A percentile compares a stretch with the other conserved stretches of the same genome.
phyloP scores from a whole-genome alignment of 129 eudicot species.

The Saussurea involucrata region DNA sequence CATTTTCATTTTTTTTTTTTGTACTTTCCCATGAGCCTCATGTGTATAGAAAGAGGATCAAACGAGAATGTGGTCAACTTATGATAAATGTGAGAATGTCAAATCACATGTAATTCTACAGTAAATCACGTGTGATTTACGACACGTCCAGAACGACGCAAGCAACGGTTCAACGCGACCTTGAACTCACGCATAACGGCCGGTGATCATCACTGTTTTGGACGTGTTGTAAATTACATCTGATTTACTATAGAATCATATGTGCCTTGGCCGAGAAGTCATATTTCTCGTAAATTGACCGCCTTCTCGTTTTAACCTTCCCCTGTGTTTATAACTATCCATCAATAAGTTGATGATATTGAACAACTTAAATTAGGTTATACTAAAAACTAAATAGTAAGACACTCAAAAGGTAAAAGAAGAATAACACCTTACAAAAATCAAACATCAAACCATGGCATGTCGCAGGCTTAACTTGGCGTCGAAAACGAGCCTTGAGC shows the following conservation, averaged over 20 bases:
- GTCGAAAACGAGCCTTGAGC: neutral
- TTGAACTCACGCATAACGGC: too few relatives aligned
- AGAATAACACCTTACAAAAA: neutral
- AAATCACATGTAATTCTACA: neutral
- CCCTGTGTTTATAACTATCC: neutral
- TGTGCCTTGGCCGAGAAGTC: neutral
- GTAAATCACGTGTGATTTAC: too few relatives aligned
- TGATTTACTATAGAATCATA: neutral
- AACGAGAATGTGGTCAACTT: neutral
- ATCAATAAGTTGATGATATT: neutral
- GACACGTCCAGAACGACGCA: neutral
- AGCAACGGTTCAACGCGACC: neutral
- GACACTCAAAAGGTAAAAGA: neutral
- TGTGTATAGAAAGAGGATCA: too few relatives aligned
- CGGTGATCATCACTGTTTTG: too few relatives aligned
- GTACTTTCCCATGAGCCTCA: too few relatives aligned
- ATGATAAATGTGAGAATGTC: neutral
- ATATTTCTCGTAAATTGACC: neutral
- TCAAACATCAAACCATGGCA: neutral
- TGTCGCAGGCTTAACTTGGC: neutral
- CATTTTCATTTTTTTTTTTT: too few relatives aligned
- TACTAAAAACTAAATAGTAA: too few relatives aligned
- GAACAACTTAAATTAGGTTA: neutral
- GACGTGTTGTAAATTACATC: neutral
- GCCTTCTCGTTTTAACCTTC: neutral